Percentiles rank a stretch among this genome's conserved stretches.
phyloP scores from a whole-genome alignment of 331 rosid species.

The Cydonia oblonga region DNA sequence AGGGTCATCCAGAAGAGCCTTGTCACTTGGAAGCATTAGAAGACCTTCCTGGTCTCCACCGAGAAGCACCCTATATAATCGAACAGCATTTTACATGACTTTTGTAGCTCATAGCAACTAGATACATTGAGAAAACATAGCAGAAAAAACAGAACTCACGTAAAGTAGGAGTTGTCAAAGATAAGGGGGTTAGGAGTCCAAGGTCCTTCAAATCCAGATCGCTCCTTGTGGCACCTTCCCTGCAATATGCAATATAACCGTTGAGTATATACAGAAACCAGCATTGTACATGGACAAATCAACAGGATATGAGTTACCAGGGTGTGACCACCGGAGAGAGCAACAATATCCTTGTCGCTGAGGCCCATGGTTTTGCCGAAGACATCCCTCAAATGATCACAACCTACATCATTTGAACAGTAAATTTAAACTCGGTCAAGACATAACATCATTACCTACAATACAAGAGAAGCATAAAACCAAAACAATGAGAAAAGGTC shows the following conservation, averaged over 20 bases:
- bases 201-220: conserved; percentile 98
- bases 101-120: no score
- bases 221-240: conserved; percentile 98
- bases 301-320: conserved; percentile 17
- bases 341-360: conserved; percentile 79
- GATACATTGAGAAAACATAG: not conserved
- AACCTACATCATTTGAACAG: conserved; percentile 33
- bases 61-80: conserved; percentile 46
- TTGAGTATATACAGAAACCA: no score
- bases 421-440: not conserved
- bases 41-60: conserved; percentile 84
- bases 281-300: no score
- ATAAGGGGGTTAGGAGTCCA: conserved; percentile 91
- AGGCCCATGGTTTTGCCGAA: conserved; percentile 80
- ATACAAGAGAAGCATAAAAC: no score
- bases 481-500: not conserved
- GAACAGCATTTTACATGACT: not conserved
- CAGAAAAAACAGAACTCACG: conserved; percentile 24
- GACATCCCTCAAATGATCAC: conserved; percentile 82
- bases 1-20: conserved; percentile 69
- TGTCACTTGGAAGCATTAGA: conserved; percentile 69
- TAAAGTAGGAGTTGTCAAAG: conserved; percentile 80
- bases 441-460: not conserved
- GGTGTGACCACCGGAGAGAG: conserved; percentile 95
- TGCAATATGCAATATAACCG: conserved; percentile 10